Evolutionary conservation across 192 early-diverging fungal genomes (phyloP), one percentile per base, ranked within the genome.

Genomic region (Spizellomyces punctatus): DNA sequence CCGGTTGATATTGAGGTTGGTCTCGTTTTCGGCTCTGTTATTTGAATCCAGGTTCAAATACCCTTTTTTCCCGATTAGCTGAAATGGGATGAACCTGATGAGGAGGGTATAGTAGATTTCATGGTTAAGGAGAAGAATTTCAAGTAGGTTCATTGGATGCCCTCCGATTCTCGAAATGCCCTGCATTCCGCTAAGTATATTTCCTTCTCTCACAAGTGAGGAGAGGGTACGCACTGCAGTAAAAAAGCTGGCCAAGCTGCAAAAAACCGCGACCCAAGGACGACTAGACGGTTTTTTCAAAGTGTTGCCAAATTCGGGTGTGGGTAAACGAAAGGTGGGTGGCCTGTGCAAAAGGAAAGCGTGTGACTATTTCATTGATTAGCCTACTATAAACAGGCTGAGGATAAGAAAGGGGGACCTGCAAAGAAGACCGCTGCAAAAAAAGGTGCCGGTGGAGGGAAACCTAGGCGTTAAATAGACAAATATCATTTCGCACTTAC

Each of bases 71-170:
- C 21, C 27, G 27, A 19, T 14, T 49, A 82, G 78, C 65, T 83
- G 0, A 76, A 76, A 68, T 84, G 81, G 82, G 71, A 77, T 41
- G 59, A 67, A 8, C 78, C 83, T 10, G 81, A 84, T 64, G 82
- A 83, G 36, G 94, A 98, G 54, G 94, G 86, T 0, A 76, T 97
- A 42, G 91, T 98, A 8, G 82, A 92, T 36, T 98, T 91, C 71
- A 81, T 99, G 66, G 94, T 95, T 12, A 77, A 87, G n/a, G 95
- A 99, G 72, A 99, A 97, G 83, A 92, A 92, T 65, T 99, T 99
- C 83, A 93, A 80, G 91, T 91, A 72, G 70, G 73, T 68, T 9
- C 42, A 27, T 22, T 61, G 22, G 12, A 61, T 14, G 14, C 1
- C 12, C 16, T 19, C 21, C 59, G 19, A 36, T 36, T 36, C 27